Evolutionary conservation across 805 yeast genomes (phyloP), one percentile per base, ranked within the genome.

Genomic region (Metschnikowia peoriensis): DNA sequence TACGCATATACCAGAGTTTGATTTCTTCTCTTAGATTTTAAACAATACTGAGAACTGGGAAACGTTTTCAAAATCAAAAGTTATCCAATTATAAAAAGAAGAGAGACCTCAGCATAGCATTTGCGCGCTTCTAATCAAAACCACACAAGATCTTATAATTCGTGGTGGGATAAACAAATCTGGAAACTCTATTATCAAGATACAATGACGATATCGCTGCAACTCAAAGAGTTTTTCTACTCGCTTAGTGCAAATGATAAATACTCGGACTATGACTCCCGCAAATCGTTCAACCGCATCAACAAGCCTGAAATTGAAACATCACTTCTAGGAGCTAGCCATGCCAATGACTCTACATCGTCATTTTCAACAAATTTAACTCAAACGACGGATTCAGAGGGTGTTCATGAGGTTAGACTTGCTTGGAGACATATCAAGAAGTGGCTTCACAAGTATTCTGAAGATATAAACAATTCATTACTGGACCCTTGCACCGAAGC

Each of bases 361-460:
- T 58, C 68, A 6, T 50, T 58, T 8, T 22, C 50, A 28, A 59
- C 50, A 22, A n/a, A 39, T 1, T 11, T 44, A 9, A 29, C 22
- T 32, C 78, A 57, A 54, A 72, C 65, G 54, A 77, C 66, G 51
- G 79, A 57, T 61, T 70, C 66, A 15, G 87, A 83, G 42, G 96
- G 96, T 45, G 85, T 88, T 28, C 84, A 93, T 49, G 89, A 92
- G 56, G 75, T 81, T 1, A 76, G 86, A 38, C 80, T 84, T 22
- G 88, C 97, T 11, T 93, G 98, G 98, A 80, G 88, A 56, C 92
- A 92, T 62, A 84, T 93, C 52, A 93, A 89, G 59, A 75, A 82
- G 16, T 93, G 97, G 97, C 75, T 93, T 16, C 78, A 81, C 37
- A 81, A 82, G 51, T 80, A 89, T 68, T 86, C 85, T 58, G 88